Base-by-base conservation (phyloP, 768 basidiomycete genomes). In the Royoungia palumana region DNA sequence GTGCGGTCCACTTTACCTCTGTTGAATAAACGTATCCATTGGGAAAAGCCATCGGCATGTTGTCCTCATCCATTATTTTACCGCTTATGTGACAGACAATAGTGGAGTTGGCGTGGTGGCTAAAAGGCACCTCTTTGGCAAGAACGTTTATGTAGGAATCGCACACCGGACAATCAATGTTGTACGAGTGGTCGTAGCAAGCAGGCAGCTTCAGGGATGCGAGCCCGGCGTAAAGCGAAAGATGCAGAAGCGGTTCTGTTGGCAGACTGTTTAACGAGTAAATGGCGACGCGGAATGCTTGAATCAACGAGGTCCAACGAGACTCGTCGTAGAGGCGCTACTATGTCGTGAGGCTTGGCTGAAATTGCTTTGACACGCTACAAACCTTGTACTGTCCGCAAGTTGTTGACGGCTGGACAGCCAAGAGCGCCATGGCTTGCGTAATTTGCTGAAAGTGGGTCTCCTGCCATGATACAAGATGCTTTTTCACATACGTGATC, bases 81-180 rank as follows among this genome's bases (percentile, higher is more conserved):
- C 95, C 94, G 54, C 81, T 92, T 60, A 97, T 78, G 44, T 83
- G 71, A 63, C 96, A 98, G 14, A 98, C 94, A 46, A 99, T 90
- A 0, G 91, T 95, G 19, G 93, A 95, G 62, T 95, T 97, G 35
- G 87, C 83, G 64, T 98, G 94, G 70, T 98, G 94, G 57, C 89
- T 90, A 63, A 80, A 84, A 1, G 96, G 94, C 0, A 97, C 92
- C 55, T 93, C 89, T 48, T 77, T 74, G 12, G 89, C 91, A 8
- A 99, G 79, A 50, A 78, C 74, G 19, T 85, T 84, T 9, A 94
- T 73, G 20, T 83, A 82, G 2, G 79, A 68, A 34, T 91, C 89
- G 68, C 96, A 99, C 5, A 91, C 85, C 1, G 96, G 96, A 66
- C 96, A 99, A 61, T 95, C 85, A 19, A 84, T 77, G 58, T 92